Conservation (phyloP, 2,329 filamentous ascomycete genomes). For the Cladosporium colombiae region DNA sequence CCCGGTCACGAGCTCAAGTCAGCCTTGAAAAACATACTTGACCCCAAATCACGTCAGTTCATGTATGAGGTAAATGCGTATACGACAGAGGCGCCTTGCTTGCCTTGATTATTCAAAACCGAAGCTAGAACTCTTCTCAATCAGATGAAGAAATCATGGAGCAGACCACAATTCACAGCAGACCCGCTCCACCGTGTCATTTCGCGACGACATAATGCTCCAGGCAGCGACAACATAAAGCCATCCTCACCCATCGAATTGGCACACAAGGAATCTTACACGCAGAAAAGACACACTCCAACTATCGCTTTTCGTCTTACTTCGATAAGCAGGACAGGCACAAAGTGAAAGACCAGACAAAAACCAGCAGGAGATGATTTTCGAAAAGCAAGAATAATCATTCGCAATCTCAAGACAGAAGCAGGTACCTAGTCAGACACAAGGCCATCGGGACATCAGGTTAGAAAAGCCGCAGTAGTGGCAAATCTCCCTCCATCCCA, state of each 20-base stretch:
- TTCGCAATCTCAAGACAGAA: conserved; percentile 1
- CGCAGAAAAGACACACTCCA: background rate
- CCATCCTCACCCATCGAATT: background rate
- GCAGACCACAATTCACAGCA: background rate
- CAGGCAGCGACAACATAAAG: background rate
- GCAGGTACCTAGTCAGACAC: conserved; percentile 1
- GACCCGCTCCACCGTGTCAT: background rate
- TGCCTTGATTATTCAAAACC: background rate
- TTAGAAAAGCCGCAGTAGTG: background rate
- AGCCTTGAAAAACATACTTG: background rate
- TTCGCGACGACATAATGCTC: background rate
- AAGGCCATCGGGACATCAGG: background rate
- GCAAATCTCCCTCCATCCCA: background rate
- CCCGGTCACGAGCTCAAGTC: background rate
- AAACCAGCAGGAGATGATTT: background rate
- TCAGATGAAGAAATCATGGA: background rate
- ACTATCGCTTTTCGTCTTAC: too few species aligned
- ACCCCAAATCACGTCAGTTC: background rate
- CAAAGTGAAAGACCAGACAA: background rate
- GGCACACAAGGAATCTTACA: background rate
- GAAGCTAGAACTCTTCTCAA: background rate
- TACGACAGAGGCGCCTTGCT: background rate
- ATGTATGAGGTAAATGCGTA: background rate
- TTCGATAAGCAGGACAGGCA: background rate
- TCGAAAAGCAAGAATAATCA: background rate